A percentile compares a stretch with the other conserved stretches of the same genome.
phyloP scores from a whole-genome alignment of 257 asterid species.

The Handroanthus guayacan region DNA sequence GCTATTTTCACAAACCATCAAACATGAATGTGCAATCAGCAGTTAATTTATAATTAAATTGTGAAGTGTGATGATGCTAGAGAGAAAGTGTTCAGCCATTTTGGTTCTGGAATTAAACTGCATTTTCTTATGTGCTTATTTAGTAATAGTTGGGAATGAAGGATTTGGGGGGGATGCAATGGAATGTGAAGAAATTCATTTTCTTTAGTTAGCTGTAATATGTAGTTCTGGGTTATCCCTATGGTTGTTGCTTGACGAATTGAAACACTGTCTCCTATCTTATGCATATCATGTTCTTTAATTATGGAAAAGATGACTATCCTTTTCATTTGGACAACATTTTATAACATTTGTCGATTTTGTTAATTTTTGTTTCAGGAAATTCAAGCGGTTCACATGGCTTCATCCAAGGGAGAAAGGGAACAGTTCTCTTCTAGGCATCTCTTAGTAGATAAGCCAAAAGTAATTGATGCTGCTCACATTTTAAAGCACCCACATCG shows the following conservation, averaged over 20 bases:
- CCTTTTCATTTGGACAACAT: conserved; percentile 4
- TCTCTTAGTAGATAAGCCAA: conserved; percentile 57
- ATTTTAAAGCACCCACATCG: conserved; percentile 89
- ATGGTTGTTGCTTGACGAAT: conserved; percentile 4
- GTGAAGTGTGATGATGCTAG: neutral
- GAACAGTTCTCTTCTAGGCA: conserved; percentile 49
- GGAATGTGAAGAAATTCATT: neutral
- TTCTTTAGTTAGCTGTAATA: conserved; percentile 21
- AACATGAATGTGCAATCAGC: neutral
- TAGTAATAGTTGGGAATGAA: conserved; percentile 11
- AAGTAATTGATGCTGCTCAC: conserved; percentile 74
- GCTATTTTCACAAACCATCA: neutral
- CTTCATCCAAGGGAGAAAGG: conserved; percentile 60
- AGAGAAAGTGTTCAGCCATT: neutral
- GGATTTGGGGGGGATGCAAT: conserved; percentile 27
- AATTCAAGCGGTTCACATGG: conserved; percentile 43
- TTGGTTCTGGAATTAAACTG: conserved; percentile 11
- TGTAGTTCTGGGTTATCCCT: conserved; percentile 16
- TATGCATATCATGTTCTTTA: conserved; percentile 4
- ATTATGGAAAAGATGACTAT: neutral
- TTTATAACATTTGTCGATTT: conserved; percentile 17
- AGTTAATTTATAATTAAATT: neutral
- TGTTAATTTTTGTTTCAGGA: conserved; percentile 52
- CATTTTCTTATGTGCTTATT: conserved; percentile 8
- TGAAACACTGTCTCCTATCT: neutral